Conservation (phyloP, 192 early-diverging fungal species). For the Linnemannia elongata region DNA sequence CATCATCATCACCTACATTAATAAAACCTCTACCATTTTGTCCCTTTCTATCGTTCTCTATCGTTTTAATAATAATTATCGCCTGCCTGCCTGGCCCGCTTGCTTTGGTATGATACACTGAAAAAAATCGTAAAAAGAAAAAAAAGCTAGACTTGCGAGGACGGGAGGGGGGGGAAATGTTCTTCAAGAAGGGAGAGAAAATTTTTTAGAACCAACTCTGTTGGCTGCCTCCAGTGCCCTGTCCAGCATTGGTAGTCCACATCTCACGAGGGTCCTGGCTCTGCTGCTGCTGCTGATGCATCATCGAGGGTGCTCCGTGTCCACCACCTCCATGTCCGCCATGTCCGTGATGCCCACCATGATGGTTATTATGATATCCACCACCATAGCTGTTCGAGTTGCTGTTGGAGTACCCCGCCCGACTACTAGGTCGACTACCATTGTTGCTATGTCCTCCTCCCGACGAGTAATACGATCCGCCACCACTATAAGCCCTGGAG, state of each 20-base stretch:
- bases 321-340: neutral
- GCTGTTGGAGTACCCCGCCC: conserved; percentile 31
- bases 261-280: conserved; percentile 56
- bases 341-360: conserved; percentile 16
- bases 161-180: neutral
- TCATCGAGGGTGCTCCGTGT: conserved; percentile 16
- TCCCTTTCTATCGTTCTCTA: neutral
- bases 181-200: neutral
- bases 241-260: conserved; percentile 49
- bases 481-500: conserved; percentile 40
- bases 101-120: neutral
- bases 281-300: conserved; percentile 1
- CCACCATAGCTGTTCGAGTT: conserved; percentile 2
- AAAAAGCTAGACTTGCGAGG: neutral
- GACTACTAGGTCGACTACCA: conserved; percentile 45
- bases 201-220: conserved; percentile 45
- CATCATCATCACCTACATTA: neutral
- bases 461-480: conserved; percentile 20
- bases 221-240: conserved; percentile 51
- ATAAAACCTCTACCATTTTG: neutral
- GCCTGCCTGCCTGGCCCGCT: neutral
- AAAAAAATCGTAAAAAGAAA: neutral
- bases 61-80: neutral
- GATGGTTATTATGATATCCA: conserved; percentile 28
- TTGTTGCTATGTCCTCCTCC: conserved; percentile 19